Base-by-base conservation (phyloP, 139 green algal species). In the Micractinium conductrix region DNA sequence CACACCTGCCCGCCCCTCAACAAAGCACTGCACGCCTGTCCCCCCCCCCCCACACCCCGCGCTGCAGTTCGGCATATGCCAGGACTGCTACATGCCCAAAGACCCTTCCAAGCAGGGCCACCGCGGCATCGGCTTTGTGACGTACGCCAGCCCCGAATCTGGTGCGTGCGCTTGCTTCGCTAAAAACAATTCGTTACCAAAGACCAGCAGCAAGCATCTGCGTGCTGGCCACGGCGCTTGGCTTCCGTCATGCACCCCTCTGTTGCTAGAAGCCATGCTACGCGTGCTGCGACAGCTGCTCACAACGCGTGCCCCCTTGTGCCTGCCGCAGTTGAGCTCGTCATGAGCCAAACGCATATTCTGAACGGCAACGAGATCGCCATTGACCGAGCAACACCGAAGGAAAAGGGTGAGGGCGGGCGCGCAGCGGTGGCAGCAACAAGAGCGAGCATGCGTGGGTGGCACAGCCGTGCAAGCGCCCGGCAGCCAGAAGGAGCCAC, bases 21-120 rank as follows among this genome's bases (percentile, higher is more conserved):
- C 45, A 24, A 16, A 22, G 21, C 8, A 62, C 30, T 55, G 45
- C 53, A 40, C 1, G 9, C 40, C 8, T 60, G 14, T 65, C 1
- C 65, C 38, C 3, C 42, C 33, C 45, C 33, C 5, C 12, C 44
- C 4, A 1, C 16, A 4, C 33, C 21, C 16, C 48, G 0, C 0
- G 4, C 22, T 65, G 80, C 80, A 86, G 48, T 98, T 94, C 87
- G 95, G 95, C 21, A 85, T 87, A 42, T 90, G 97, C 73, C 91
- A 96, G 58, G 95, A 98, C 71, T 95, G 93, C 16, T 98, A 98
- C 92, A 97, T 98, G 93, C 95, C 95, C 5, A 93, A 92, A 74
- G 95, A 98, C 79, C 90, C 94, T 53, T 89, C 87, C 69, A 96
- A 95, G 85, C 88, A 93, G 76, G 91, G 88, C 21, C 95, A 95